A percentile compares a stretch with the other conserved stretches of the same genome.
Evolutionary conservation across 2,329 filamentous ascomycete genomes (phyloP).

Genomic region (Scytalidium lignicola): DNA sequence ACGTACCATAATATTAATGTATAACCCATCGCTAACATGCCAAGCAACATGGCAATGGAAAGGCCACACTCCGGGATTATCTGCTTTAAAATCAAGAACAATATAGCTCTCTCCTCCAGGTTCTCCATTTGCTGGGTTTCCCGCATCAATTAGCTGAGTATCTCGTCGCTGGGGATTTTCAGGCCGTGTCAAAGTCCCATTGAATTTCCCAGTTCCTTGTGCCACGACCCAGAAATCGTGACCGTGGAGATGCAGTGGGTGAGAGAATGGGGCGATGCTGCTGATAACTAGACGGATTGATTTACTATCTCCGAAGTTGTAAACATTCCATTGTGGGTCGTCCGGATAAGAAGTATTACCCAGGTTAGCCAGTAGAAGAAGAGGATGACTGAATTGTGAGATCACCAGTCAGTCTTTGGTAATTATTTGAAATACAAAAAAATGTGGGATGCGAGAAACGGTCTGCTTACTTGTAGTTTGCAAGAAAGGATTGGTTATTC

Average conservation of each 20-base stretch:
- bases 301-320: slow-evolving; percentile 41
- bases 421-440: no score
- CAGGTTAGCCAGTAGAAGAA: slow-evolving; percentile 34
- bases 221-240: slow-evolving; percentile 44
- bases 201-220: slow-evolving; percentile 39
- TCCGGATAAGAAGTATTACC: slow-evolving; percentile 44
- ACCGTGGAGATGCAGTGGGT: slow-evolving; percentile 44
- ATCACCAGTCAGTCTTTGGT: background rate
- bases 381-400: background rate
- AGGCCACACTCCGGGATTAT: slow-evolving; percentile 46
- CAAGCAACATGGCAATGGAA: slow-evolving; percentile 46
- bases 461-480: slow-evolving; percentile 37
- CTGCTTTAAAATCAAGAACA: slow-evolving; percentile 43
- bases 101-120: slow-evolving; percentile 27
- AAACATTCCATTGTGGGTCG: slow-evolving; percentile 46
- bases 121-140: slow-evolving; percentile 35
- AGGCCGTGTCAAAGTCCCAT: slow-evolving; percentile 34
- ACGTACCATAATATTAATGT: background rate
- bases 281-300: slow-evolving; percentile 53
- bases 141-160: slow-evolving; percentile 30
- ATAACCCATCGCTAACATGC: slow-evolving; percentile 6
- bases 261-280: slow-evolving; percentile 25
- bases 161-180: slow-evolving; percentile 45
- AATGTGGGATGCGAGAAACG: background rate
- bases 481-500: slow-evolving; percentile 42